Percentiles rank a stretch among this genome's conserved stretches.
phyloP scores from a whole-genome alignment of 768 basidiomycete species.

The Tremella fuciformis region DNA sequence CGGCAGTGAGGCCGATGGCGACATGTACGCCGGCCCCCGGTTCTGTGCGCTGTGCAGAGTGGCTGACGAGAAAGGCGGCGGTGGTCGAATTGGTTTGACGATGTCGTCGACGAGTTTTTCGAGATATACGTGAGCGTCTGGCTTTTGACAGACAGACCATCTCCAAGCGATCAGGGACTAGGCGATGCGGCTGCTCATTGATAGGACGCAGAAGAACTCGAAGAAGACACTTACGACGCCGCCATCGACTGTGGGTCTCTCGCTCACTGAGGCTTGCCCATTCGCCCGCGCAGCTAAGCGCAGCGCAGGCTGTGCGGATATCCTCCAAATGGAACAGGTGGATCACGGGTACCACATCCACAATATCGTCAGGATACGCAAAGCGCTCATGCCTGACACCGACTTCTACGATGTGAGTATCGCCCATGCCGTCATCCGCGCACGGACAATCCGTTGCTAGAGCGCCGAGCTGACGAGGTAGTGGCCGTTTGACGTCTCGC shows the following conservation, averaged over 20 bases:
- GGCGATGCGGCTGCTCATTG: too few species aligned
- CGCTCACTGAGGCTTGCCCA: too few species aligned
- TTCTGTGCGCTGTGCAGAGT: background rate
- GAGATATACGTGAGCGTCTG: background rate
- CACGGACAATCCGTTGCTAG: background rate
- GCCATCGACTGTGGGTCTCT: too few species aligned
- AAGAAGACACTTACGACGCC: too few species aligned
- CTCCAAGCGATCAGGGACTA: too few species aligned
- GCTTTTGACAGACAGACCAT: background rate
- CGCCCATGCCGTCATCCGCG: too few species aligned
- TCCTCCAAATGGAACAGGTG: background rate
- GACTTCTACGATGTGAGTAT: background rate
- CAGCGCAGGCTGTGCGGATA: constrained; percentile 1
- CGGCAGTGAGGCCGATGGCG: background rate
- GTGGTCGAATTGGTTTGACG: constrained; percentile 2
- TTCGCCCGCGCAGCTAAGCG: too few species aligned
- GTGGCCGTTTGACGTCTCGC: constrained; percentile 4
- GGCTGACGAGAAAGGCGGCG: background rate
- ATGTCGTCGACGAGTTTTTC: background rate
- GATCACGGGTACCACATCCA: background rate
- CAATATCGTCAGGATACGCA: background rate
- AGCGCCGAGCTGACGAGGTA: background rate
- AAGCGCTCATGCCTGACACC: background rate
- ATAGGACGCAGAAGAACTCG: too few species aligned
- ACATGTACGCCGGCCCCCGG: background rate